Base-by-base conservation (phyloP, 305 asterid genomes). In the Fraxinus baroniana region DNA sequence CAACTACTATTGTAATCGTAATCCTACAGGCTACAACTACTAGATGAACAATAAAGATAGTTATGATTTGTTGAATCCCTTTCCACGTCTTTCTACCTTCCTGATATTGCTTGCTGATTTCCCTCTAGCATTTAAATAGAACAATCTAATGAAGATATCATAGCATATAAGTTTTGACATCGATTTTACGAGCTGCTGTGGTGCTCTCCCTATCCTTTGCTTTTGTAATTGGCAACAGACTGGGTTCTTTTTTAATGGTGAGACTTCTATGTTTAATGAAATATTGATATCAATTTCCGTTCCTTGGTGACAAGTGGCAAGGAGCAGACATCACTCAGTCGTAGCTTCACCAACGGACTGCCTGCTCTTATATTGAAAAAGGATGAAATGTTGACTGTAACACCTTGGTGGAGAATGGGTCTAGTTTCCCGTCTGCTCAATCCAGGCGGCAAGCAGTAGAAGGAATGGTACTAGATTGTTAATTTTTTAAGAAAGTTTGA, bases 401-500 rank as follows among this genome's bases (percentile, higher is more conserved):
- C 95, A 32, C 95, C 97, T 1, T 94, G 97, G 98, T 94, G 97
- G 98, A 92, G 79, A 86, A 89, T 87, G 84, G 97, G 97, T 7
- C 78, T 87, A 33, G 86, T 88, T 77, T 90, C 98, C 79, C 90
- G 87, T 83, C 78, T 92, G 32, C 88, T 91, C 88, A 84, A 84
- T 80, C 89, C 80, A 78, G 86, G 79, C 32, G 73, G 83, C 78
- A 84, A 89, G 78, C 83, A 84, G 83, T 89, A 87, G 86, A 82
- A 20, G 30, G 24, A 20, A 70, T 8, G 39, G 32, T 17, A 52
- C 80, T 79, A 35, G 77, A 70, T 70, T 28, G 39, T 30, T 15
- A 66, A 24, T 1, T 66, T 24, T 66, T 66, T 4, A 3, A 12
- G 73, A 2, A 12, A 13, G 75, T 30, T 70, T 15, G 41, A 70